These are phyloP conservation scores for Daphne laureola DNA, from an alignment of 441 rosid genomes.

Conservation along the genomic window DNA sequence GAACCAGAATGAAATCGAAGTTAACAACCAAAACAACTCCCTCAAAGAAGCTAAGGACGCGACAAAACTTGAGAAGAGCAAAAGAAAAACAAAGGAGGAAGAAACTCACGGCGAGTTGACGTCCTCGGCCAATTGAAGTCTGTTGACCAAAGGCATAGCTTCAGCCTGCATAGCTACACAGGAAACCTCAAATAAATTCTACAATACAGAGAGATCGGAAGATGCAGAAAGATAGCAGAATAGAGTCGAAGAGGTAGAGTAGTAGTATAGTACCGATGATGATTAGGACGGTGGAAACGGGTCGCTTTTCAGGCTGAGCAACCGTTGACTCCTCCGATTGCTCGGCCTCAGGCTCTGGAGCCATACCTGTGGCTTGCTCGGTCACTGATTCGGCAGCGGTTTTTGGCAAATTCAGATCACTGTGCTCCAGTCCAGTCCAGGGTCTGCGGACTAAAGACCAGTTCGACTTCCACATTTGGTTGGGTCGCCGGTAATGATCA, in stretches of 20 bases:
- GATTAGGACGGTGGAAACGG: conserved; percentile 60
- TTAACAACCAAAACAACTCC: conserved; percentile 1
- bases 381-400: neutral
- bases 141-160: conserved; percentile 70
- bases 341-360: conserved; percentile 46
- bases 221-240: neutral
- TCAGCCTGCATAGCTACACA: conserved; percentile 82
- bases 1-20: neutral
- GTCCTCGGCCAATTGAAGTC: conserved; percentile 50
- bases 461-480: too few species aligned
- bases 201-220: neutral
- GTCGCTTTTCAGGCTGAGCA: conserved; percentile 20
- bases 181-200: neutral
- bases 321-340: conserved; percentile 32
- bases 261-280: conserved; percentile 41
- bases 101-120: conserved; percentile 43
- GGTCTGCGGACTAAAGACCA: too few species aligned
- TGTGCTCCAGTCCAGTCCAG: too few species aligned
- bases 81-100: neutral
- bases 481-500: too few species aligned
- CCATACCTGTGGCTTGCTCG: conserved; percentile 1
- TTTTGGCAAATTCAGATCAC: too few species aligned
- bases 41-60: neutral
- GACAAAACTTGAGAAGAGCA: neutral
- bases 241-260: neutral